These are phyloP conservation scores for Entomortierella chlamydospora DNA, from an alignment of 192 early-diverging fungal genomes.

Conservation along the genomic window DNA sequence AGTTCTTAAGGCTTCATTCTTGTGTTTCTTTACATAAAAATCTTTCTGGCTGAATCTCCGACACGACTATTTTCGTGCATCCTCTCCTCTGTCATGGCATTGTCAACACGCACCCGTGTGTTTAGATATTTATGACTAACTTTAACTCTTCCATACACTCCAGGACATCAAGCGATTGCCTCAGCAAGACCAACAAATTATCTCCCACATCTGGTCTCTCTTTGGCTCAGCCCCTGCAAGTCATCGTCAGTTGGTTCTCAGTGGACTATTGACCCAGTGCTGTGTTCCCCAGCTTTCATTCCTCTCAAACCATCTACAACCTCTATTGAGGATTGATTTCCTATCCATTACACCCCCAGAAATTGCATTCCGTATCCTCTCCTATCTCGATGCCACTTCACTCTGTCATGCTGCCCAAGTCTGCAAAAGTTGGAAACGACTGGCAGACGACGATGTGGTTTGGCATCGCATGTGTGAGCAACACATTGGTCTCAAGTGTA, in stretches of 20 bases:
- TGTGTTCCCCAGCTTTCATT: constrained; percentile 91
- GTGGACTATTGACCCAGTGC: constrained; percentile 82
- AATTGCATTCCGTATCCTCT: constrained; percentile 85
- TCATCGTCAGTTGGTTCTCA: constrained; percentile 75
- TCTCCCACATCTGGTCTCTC: constrained; percentile 76
- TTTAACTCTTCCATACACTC: background rate
- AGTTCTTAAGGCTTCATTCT: no score
- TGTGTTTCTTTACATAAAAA: no score
- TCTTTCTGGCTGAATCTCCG: no score
- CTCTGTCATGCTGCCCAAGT: constrained; percentile 94
- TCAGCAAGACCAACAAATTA: constrained; percentile 65
- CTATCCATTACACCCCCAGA: constrained; percentile 81
- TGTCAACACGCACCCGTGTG: no score
- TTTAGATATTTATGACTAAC: constrained; percentile 12
- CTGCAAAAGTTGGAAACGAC: constrained; percentile 78
- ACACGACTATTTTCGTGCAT: no score
- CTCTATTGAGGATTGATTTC: constrained; percentile 86
- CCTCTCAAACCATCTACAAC: constrained; percentile 75
- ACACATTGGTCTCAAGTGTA: constrained; percentile 96
- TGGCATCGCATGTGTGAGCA: constrained; percentile 99
- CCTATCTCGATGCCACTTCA: constrained; percentile 91
- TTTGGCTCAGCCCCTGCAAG: constrained; percentile 76
- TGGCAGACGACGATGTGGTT: constrained; percentile 92
- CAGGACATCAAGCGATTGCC: constrained; percentile 71
- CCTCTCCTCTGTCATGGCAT: no score